A percentile compares a stretch with the other conserved stretches of the same genome.
Conservation (phyloP, 495 filamentous ascomycete genomes). For the Cairneyella variabilis region DNA sequence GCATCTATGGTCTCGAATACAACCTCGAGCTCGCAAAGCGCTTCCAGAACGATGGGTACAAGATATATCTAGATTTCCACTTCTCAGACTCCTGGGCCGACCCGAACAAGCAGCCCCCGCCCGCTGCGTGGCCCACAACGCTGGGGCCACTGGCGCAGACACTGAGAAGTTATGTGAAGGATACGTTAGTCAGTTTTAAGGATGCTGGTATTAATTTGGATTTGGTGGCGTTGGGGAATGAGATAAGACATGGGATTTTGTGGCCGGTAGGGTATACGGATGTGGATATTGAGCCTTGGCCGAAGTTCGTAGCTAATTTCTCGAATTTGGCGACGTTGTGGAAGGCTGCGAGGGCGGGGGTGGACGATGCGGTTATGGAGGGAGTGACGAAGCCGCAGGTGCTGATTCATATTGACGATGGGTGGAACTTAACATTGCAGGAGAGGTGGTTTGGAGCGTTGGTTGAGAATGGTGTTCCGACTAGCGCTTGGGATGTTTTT, state of each 20-base stretch:
- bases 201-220: constrained; percentile 29
- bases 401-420: constrained; percentile 46
- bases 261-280: constrained; percentile 39
- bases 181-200: constrained; percentile 30
- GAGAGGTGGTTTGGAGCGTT: constrained; percentile 39
- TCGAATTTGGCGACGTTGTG: constrained; percentile 34
- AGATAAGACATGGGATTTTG: constrained; percentile 43
- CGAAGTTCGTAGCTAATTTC: constrained; percentile 29
- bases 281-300: constrained; percentile 26
- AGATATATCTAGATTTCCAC: constrained; percentile 32
- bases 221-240: constrained; percentile 40
- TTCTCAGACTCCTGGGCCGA: constrained; percentile 38
- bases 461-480: constrained; percentile 30
- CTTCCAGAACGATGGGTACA: constrained; percentile 30
- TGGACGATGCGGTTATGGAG: constrained; percentile 33
- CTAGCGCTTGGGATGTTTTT: constrained; percentile 38
- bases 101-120: constrained; percentile 32
- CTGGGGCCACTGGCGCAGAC: constrained; percentile 17
- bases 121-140: constrained; percentile 22
- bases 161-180: constrained; percentile 33
- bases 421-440: constrained; percentile 40
- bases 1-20: constrained; percentile 26
- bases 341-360: constrained; percentile 32
- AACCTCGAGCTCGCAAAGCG: constrained; percentile 32
- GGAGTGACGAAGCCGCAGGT: constrained; percentile 34